Evolutionary conservation across 108 stramenopile species (phyloP).

Genomic region (Nitzschia inconspicua): DNA sequence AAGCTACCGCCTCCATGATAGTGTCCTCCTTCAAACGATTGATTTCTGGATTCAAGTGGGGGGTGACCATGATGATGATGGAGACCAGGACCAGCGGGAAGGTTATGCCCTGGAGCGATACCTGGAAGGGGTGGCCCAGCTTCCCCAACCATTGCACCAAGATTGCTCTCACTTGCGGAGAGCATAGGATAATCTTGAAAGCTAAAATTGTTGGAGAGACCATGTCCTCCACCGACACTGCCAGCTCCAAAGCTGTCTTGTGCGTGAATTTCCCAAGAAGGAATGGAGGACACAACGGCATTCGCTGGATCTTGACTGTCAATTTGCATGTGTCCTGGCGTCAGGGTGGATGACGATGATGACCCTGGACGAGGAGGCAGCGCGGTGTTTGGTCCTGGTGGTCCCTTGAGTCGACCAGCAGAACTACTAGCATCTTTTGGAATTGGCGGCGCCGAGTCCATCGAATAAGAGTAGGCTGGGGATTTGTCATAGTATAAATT

Average conservation of each 20-base stretch:
- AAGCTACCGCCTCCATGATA: constrained; percentile 45
- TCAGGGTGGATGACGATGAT: constrained; percentile 39
- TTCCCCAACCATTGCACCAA: constrained; percentile 9
- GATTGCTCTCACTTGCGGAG: constrained; percentile 30
- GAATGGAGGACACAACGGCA: constrained; percentile 35
- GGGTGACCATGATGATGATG: constrained; percentile 9
- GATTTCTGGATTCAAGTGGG: constrained; percentile 49
- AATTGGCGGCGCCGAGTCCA: constrained; percentile 50
- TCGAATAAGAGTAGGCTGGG: constrained; percentile 46
- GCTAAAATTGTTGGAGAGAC: constrained; percentile 42
- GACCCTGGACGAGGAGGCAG: constrained; percentile 45
- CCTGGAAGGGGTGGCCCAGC: neutral
- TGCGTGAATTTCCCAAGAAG: constrained; percentile 66
- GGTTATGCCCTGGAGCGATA: neutral
- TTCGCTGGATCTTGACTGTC: constrained; percentile 23
- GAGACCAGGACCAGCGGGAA: neutral
- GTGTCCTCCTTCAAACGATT: constrained; percentile 59
- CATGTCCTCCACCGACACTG: constrained; percentile 34
- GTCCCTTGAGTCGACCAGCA: too few species aligned
- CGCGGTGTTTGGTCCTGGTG: constrained; percentile 19
- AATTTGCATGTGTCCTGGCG: constrained; percentile 28
- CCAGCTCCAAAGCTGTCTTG: constrained; percentile 62
- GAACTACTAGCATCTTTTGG: constrained; percentile 5
- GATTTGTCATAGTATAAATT: constrained; percentile 35
- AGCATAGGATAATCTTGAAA: constrained; percentile 61